Evolutionary conservation across 208 protist species (phyloP).

Genomic region (Entamoeba histolytica): DNA sequence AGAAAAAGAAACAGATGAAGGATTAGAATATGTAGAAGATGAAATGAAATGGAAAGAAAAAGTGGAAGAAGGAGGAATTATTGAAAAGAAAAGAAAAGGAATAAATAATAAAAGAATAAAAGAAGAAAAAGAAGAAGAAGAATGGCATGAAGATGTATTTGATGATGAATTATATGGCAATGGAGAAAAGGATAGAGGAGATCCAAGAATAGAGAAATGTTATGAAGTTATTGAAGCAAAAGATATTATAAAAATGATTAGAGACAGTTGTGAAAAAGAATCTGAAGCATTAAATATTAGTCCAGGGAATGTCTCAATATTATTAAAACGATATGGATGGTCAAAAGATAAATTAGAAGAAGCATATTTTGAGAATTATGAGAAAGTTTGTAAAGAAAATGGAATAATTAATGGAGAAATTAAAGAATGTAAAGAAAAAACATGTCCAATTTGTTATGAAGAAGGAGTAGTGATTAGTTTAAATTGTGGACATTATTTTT

Average conservation of each 20-base stretch:
- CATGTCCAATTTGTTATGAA: neutral
- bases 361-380: neutral
- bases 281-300: neutral
- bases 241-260: neutral
- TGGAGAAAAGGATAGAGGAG: neutral
- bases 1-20: neutral
- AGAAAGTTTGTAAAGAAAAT: neutral
- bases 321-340: neutral
- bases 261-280: neutral
- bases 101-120: constrained; percentile 3
- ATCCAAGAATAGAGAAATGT: neutral
- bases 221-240: neutral
- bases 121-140: neutral
- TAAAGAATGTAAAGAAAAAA: neutral
- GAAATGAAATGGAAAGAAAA: neutral
- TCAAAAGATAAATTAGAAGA: neutral
- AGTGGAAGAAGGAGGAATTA: neutral
- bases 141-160: neutral
- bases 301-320: neutral
- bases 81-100: neutral
- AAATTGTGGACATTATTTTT: neutral
- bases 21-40: neutral
- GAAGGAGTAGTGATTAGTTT: neutral
- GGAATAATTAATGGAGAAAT: neutral
- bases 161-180: neutral